Evolutionary conservation across 108 stramenopile genomes (phyloP).

Genomic region (Pseudonitzschia pungens): DNA sequence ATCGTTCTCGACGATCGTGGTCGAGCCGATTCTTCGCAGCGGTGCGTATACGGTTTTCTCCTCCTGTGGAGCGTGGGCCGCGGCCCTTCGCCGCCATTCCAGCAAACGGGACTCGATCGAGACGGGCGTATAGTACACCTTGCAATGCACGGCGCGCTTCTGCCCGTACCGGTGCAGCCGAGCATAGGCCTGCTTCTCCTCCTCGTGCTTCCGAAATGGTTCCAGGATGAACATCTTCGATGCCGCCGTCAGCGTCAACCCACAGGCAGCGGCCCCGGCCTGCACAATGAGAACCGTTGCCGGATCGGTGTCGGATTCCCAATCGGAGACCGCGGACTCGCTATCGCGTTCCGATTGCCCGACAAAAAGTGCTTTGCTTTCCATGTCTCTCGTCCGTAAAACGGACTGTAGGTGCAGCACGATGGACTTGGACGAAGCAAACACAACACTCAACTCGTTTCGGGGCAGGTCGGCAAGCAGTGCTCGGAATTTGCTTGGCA

Average conservation of each 20-base stretch:
- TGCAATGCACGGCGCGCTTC: conserved; percentile 38
- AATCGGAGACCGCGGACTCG: conserved; percentile 34
- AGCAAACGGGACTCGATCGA: conserved; percentile 56
- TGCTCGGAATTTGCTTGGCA: conserved; percentile 48
- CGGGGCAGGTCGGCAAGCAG: conserved; percentile 39
- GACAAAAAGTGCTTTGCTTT: conserved; percentile 25
- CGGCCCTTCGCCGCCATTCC: conserved; percentile 51
- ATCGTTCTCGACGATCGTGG: too few species aligned
- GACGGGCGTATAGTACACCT: conserved; percentile 54
- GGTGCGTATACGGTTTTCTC: conserved; percentile 20
- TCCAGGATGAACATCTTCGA: conserved; percentile 68
- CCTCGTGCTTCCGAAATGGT: conserved; percentile 58
- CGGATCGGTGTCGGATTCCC: conserved; percentile 18
- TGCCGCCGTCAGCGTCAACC: conserved; percentile 67
- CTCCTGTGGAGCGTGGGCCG: not conserved
- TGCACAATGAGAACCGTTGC: conserved; percentile 45
- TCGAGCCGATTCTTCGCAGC: not conserved
- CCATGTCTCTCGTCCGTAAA: conserved; percentile 21
- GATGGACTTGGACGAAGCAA: conserved; percentile 35
- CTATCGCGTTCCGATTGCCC: conserved; percentile 36
- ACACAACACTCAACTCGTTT: conserved; percentile 47
- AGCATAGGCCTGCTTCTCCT: conserved; percentile 64
- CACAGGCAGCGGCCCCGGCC: conserved; percentile 61
- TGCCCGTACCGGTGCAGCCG: conserved; percentile 54
- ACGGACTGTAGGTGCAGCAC: conserved; percentile 35